A percentile compares a stretch with the other conserved stretches of the same genome.
phyloP scores from a whole-genome alignment of 768 basidiomycete species.

The Piloderma croceum region DNA sequence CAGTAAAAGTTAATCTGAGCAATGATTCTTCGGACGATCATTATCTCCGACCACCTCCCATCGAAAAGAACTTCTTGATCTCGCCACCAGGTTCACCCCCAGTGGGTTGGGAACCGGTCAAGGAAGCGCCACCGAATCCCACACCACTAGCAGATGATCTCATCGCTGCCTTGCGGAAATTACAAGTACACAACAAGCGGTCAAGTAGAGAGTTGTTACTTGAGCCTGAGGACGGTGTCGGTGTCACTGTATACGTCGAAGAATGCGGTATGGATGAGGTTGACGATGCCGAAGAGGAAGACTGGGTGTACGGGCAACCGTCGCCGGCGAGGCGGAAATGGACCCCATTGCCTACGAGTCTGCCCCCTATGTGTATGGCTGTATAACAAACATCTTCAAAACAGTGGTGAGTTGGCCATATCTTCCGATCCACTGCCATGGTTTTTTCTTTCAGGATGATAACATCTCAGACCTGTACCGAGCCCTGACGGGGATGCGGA shows the following conservation, averaged over 20 bases:
- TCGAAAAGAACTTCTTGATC: slow-evolving; percentile 94
- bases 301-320: slow-evolving; percentile 56
- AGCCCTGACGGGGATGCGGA: slow-evolving; percentile 49
- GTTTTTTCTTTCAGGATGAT: slow-evolving; percentile 45
- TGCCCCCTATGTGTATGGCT: slow-evolving; percentile 41
- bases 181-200: slow-evolving; percentile 50
- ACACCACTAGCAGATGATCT: slow-evolving; percentile 84
- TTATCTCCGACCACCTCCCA: slow-evolving; percentile 61
- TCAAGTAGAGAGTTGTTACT: slow-evolving; percentile 51
- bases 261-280: slow-evolving; percentile 48
- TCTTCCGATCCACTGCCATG: slow-evolving; percentile 6
- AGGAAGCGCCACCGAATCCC: slow-evolving; percentile 85
- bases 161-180: slow-evolving; percentile 65
- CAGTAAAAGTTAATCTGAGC: neutral
- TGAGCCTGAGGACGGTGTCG: slow-evolving; percentile 62
- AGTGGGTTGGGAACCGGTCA: slow-evolving; percentile 90
- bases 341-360: slow-evolving; percentile 46
- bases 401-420: slow-evolving; percentile 12
- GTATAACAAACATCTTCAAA: neutral
- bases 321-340: slow-evolving; percentile 47
- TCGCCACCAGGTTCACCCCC: slow-evolving; percentile 98
- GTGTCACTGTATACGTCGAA: slow-evolving; percentile 76
- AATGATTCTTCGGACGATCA: neutral
- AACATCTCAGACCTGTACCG: slow-evolving; percentile 76
- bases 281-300: slow-evolving; percentile 26